These are phyloP conservation scores for Nothophaeocryptopus gaeumannii DNA, from an alignment of 2,329 filamentous ascomycete species.

Conservation along the genomic window DNA sequence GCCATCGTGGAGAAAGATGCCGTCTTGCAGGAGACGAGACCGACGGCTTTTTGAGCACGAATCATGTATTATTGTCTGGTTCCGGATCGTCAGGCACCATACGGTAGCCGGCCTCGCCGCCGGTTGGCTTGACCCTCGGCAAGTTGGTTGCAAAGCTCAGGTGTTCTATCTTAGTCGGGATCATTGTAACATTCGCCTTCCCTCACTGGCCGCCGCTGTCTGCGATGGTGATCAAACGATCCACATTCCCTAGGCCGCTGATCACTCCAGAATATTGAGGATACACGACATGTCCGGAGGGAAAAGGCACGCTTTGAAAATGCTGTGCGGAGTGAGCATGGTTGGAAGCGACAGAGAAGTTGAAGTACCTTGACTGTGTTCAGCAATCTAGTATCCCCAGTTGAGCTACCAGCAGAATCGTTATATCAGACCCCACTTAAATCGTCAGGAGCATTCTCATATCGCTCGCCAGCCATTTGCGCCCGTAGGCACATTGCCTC, in stretches of 20 bases:
- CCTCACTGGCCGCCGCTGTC: neutral
- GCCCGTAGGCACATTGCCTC: conserved; percentile 1
- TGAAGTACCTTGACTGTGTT: neutral
- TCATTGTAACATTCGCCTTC: neutral
- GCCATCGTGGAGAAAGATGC: neutral
- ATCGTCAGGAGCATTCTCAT: conserved; percentile 1
- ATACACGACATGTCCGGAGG: too few relatives aligned
- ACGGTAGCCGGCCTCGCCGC: neutral
- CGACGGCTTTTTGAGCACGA: neutral
- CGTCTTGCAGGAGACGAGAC: conserved; percentile 7
- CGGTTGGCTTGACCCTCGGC: neutral
- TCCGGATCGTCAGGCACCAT: conserved; percentile 4
- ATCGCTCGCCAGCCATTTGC: conserved; percentile 14
- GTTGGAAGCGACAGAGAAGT: too few relatives aligned
- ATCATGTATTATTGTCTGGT: conserved; percentile 4
- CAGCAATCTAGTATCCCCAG: neutral
- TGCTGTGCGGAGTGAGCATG: too few relatives aligned
- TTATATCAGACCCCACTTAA: too few relatives aligned
- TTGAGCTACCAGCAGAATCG: too few relatives aligned
- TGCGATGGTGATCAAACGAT: conserved; percentile 15
- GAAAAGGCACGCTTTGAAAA: too few relatives aligned
- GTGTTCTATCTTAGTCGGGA: too few relatives aligned
- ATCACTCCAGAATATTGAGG: too few relatives aligned
- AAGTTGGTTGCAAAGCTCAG: too few relatives aligned
- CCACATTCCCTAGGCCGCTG: too few relatives aligned